Evolutionary conservation across 2,329 filamentous ascomycete genomes (phyloP).

Genomic region (Trichophyton schoenleinii): DNA sequence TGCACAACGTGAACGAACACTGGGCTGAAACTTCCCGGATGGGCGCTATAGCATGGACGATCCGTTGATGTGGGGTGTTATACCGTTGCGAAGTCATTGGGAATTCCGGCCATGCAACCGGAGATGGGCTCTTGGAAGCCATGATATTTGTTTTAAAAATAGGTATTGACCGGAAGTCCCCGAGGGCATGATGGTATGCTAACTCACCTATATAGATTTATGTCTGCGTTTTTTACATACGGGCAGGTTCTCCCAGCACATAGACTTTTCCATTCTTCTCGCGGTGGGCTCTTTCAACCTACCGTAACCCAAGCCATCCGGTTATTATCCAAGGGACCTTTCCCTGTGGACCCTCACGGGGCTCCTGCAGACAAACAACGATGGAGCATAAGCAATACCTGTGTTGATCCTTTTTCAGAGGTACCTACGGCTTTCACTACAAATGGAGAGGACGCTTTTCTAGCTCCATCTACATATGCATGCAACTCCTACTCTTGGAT

Average conservation of each 20-base stretch:
- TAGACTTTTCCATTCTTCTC: constrained; percentile 60
- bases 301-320: constrained; percentile 77
- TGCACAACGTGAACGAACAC: constrained; percentile 20
- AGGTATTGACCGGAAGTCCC: constrained; percentile 39
- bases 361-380: constrained; percentile 24
- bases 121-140: constrained; percentile 80
- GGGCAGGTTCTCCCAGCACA: constrained; percentile 89
- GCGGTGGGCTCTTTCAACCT: constrained; percentile 81
- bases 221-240: constrained; percentile 69
- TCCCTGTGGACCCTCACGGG: constrained; percentile 37
- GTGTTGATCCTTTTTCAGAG: constrained; percentile 37
- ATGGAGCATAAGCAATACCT: constrained; percentile 31
- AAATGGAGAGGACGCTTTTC: constrained; percentile 39
- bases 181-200: too few relatives aligned
- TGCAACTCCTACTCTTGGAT: constrained; percentile 68
- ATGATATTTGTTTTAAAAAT: constrained; percentile 90
- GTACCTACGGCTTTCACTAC: constrained; percentile 31
- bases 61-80: constrained; percentile 80
- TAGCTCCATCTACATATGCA: constrained; percentile 58
- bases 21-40: constrained; percentile 10
- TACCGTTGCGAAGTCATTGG: constrained; percentile 62
- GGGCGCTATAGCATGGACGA: constrained; percentile 63
- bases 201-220: constrained; percentile 37
- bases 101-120: constrained; percentile 54
- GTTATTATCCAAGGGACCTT: constrained; percentile 59